Base-by-base conservation (phyloP, 2,329 filamentous ascomycete species). In the Neopestalotiopsis clavispora region DNA sequence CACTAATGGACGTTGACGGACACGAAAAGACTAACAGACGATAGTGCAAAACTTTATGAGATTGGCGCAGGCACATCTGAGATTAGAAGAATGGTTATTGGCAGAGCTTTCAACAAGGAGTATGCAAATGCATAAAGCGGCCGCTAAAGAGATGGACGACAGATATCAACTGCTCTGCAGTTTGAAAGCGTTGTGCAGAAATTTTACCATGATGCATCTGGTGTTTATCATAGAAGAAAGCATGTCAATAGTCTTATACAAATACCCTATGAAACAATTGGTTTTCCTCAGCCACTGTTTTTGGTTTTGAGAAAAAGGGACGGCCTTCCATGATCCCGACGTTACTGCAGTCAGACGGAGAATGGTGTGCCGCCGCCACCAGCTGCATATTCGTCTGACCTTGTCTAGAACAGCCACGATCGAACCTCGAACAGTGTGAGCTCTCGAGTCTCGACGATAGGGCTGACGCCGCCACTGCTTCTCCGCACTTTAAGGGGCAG, bases 51-150 rank as follows among this genome's bases (percentile, higher is more conserved):
- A 79, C 80, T 99, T 70, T 99, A 99, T 80, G 96, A 98, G 83
- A 98, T 99, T 78, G 96, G 96, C 1, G 96, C 96, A 4, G 96
- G 96, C 5, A 98, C 96, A 3, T 97, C 94, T 70, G 96, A 99
- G 83, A 91, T 99, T 65, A 87, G 96, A 73, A 87, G 95, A 72
- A 97, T 98, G 90, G 94, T 99, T 4, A 97, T 99, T 77, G 95
- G 96, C 34, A 86, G 95, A 72, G 92, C 91, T 1, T 98, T 97
- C 74, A 97, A 97, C 81, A 95, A 92, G 83, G 91, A 97, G 81
- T 97, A 91, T 79, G 88, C 84, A 38, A 60, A 67, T 49, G 65
- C 56, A 3, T 67, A 60, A 30, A 12, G 32, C 23, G 2, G 14
- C 20, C 34, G 10, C 10, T 38, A 38, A 38, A 10, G 6, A 14